A percentile compares a stretch with the other conserved stretches of the same genome.
These are phyloP conservation scores for Arctium minus DNA, from an alignment of 129 eudicot genomes.

Conservation along the genomic window DNA sequence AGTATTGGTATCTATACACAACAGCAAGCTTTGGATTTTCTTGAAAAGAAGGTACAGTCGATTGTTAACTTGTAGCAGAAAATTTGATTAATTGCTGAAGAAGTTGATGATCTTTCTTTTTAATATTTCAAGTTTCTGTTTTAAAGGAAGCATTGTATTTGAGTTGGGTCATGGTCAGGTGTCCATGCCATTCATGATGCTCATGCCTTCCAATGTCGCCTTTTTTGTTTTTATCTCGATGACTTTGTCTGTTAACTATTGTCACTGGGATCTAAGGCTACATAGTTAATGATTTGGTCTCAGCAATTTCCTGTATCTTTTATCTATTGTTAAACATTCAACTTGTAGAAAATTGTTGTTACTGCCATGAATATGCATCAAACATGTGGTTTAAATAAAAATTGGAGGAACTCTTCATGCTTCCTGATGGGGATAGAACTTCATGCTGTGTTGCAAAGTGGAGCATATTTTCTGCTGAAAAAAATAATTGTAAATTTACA, in stretches of 20 bases:
- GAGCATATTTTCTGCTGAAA: no score
- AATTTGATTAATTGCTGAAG: not conserved
- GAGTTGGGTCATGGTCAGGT: not conserved
- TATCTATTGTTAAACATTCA: not conserved
- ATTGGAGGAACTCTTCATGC: no score
- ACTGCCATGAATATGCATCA: not conserved
- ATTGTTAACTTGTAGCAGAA: not conserved
- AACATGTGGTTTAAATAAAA: not conserved
- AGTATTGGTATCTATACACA: conserved; percentile 56
- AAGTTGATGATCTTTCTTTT: no score
- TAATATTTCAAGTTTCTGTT: no score
- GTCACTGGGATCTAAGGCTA: not conserved
- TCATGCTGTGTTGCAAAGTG: no score
- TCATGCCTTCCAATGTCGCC: not conserved
- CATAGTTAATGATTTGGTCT: not conserved
- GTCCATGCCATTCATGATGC: not conserved
- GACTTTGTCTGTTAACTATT: not conserved
- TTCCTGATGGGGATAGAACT: no score
- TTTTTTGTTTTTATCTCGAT: no score
- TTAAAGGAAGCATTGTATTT: no score
- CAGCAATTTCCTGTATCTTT: not conserved
- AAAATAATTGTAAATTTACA: no score
- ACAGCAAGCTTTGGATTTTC: conserved; percentile 71
- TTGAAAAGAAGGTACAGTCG: conserved; percentile 62
- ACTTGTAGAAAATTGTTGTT: not conserved